Evolutionary conservation across 306 rosid genomes (phyloP).

Genomic region (Begonia masoniana): DNA sequence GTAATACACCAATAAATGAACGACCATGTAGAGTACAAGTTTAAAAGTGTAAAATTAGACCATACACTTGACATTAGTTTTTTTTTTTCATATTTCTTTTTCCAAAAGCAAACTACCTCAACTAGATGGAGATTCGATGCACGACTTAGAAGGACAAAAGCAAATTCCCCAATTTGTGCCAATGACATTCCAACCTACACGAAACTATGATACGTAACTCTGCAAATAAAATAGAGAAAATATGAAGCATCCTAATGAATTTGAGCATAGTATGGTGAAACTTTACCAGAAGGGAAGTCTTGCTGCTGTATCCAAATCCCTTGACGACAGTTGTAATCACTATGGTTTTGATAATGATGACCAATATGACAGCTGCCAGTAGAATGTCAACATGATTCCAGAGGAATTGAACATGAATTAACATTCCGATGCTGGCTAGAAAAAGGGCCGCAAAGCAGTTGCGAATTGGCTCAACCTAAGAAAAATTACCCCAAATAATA

Average conservation of each 20-base stretch:
- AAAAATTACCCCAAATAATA: constrained; percentile 20
- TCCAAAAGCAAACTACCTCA: constrained; percentile 37
- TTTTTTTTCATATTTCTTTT: too few relatives aligned
- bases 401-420: constrained; percentile 91
- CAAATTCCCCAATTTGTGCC: constrained; percentile 95
- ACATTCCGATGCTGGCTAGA: constrained; percentile 98
- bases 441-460: constrained; percentile 91
- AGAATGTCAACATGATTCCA: constrained; percentile 96
- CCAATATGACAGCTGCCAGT: constrained; percentile 91
- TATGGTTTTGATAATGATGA: constrained; percentile 64
- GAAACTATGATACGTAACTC: constrained; percentile 37
- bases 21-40: too few relatives aligned
- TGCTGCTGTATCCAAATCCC: constrained; percentile 90
- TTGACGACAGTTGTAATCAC: constrained; percentile 71
- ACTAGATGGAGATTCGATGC: constrained; percentile 97
- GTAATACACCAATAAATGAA: too few relatives aligned
- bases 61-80: too few relatives aligned
- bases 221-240: constrained; percentile 26
- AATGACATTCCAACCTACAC: constrained; percentile 95
- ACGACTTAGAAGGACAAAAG: constrained; percentile 96
- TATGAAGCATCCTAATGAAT: constrained; percentile 18
- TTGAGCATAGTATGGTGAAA: constrained; percentile 13
- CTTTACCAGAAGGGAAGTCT: constrained; percentile 89
- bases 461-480: constrained; percentile 92
- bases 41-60: too few relatives aligned